phyloP scores from a whole-genome alignment of 2,329 filamentous ascomycete genomes.

The Westerdykella aurantiaca region DNA sequence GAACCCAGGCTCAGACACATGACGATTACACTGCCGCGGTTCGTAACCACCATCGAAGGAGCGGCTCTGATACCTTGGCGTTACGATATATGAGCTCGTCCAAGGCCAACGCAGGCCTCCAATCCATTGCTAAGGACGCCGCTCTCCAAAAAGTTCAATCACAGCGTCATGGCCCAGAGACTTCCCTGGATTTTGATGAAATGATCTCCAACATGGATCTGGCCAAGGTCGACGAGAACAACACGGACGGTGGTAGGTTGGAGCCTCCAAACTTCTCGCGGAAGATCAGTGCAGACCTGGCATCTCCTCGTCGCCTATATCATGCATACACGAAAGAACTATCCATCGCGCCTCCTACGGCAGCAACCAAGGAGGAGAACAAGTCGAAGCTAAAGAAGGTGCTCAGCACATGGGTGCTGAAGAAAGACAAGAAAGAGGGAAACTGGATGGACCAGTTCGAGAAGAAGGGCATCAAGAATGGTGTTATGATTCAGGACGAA shows the following conservation, averaged over 20 bases:
- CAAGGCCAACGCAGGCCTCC: constrained; percentile 9
- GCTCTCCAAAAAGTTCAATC: constrained; percentile 12
- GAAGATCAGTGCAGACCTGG: constrained; percentile 28
- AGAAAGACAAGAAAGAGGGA: constrained; percentile 32
- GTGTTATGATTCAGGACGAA: constrained; percentile 32
- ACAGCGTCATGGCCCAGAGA: constrained; percentile 1
- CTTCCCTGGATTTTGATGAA: constrained; percentile 13
- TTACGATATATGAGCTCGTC: constrained; percentile 17
- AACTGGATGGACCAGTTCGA: constrained; percentile 41
- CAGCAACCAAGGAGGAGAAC: constrained; percentile 18
- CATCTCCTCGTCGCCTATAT: constrained; percentile 3
- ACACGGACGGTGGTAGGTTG: constrained; percentile 11
- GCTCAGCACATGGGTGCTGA: constrained; percentile 31
- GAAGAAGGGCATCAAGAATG: constrained; percentile 37
- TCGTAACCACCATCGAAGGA: constrained; percentile 23
- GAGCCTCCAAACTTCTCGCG: constrained; percentile 25
- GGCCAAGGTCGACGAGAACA: constrained; percentile 19
- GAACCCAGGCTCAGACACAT: constrained; percentile 23
- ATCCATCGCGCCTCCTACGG: constrained; percentile 6
- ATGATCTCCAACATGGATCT: constrained; percentile 25
- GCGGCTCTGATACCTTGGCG: constrained; percentile 25
- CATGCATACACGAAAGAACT: constrained; percentile 2
- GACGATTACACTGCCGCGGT: constrained; percentile 22
- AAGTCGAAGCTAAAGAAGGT: constrained; percentile 32
- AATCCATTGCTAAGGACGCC: constrained; percentile 8